Base-by-base conservation (phyloP, 371 early-diverging fungal species). In the Capillidium heterosporum region DNA sequence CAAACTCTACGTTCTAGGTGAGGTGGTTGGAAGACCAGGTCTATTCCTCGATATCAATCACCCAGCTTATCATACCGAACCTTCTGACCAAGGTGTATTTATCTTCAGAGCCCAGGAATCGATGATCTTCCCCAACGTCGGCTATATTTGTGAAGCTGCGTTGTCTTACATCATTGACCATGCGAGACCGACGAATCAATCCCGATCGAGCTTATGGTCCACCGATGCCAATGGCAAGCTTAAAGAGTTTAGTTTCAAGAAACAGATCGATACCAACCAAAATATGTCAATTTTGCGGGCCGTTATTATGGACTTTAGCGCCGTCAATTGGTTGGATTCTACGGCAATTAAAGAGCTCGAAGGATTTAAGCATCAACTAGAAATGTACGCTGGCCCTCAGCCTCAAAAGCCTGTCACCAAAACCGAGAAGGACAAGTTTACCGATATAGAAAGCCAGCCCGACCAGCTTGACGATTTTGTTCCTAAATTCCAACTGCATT, bases 301-400 rank as follows among this genome's bases (percentile, higher is more conserved):
- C 0, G 60, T 89, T 15, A 67, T 91, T 21, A 67, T 91, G n/a
- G 89, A 89, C 62, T 71, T 91, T 47, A 71, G 82, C 0, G 79
- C 77, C 11, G 88, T 87, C 11, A 80, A 83, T 53, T 68, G 72
- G 31, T 73, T 91, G 59, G 91, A 91, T 57, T 75, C 77, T 29
- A 81, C 87, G 0, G 89, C 85, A 19, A 62, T 83, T 53, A 86
- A 86, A 57, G 71, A 74, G n/a, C 71, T 88, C 0, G 61, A 77
- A 7, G 83, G 82, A 29, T 59, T 80, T 31, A 69, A 72, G n/a
- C 64, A 65, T 23, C 68, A 76, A 43, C 63, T 75, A 26, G 68
- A 62, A 48, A 67, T 72, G 32, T 77, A 74, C 50, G 67, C 80
- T 4, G 75, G 66, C 31, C 57, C 56, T 11, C 56, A 48, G 15